These are phyloP conservation scores for Pleurotus tuber-regium DNA, from an alignment of 768 basidiomycete species.

Conservation along the genomic window DNA sequence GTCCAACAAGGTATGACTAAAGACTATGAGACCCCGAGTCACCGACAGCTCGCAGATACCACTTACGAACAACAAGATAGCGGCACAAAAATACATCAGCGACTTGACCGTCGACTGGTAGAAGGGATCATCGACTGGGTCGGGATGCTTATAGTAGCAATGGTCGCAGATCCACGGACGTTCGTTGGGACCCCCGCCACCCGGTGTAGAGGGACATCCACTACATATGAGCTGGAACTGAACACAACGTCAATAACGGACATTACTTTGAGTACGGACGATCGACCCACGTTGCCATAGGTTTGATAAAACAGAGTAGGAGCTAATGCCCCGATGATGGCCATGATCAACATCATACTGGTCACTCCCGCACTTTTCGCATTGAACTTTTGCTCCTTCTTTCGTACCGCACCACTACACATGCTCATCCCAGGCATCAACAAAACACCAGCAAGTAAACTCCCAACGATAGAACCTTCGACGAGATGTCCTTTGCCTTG, in stretches of 20 bases:
- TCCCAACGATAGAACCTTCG: conserved; percentile 95
- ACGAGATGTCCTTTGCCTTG: conserved; percentile 91
- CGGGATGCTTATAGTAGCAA: conserved; percentile 93
- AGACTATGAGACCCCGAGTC: conserved; percentile 8
- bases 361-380: conserved; percentile 99
- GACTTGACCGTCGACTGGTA: conserved; percentile 93
- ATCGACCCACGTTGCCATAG: conserved; percentile 83
- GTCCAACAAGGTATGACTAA: conserved; percentile 93
- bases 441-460: conserved; percentile 90
- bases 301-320: conserved; percentile 98
- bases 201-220: conserved; percentile 61
- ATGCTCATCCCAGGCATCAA: conserved; percentile 98
- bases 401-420: conserved; percentile 82
- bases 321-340: conserved; percentile 92
- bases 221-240: conserved; percentile 88
- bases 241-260: conserved; percentile 15
- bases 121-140: conserved; percentile 92
- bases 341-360: conserved; percentile 99
- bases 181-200: conserved; percentile 26
- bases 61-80: conserved; percentile 85
- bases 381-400: conserved; percentile 98
- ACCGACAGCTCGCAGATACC: neutral
- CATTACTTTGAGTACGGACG: neutral
- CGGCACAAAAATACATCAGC: conserved; percentile 96
- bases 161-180: conserved; percentile 84